Base-by-base conservation (phyloP, 1,284 basidiomycete species). In the Chalciporus sp. region DNA sequence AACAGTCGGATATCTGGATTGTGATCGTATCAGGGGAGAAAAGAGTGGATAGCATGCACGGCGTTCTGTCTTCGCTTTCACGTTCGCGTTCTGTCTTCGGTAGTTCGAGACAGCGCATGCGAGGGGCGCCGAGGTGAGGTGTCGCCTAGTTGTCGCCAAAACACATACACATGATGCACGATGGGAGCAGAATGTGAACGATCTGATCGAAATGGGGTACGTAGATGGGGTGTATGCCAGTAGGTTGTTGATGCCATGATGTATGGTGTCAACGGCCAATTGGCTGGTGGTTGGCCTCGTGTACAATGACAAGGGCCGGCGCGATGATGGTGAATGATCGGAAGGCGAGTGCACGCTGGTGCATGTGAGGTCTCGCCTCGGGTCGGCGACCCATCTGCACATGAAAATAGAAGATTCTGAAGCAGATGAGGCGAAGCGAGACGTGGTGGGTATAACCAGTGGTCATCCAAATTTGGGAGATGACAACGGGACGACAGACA, bases 191-290 rank as follows among this genome's bases (percentile, higher is more conserved):
- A 12, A 6, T 16, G n/a, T 17, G 17, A 37, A 9, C 35, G 35
- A 17, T 37, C 35, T 41, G 57, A 40, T 33, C 10, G 40, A 45
- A 27, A 46, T 31, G 48, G 53, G 49, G 23, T 23, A 53, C 46
- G 43, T 41, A n/a, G 17, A 27, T 3, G 6, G 35, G 6, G 35
- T 47, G 49, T 47, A 44, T 57, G 45, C 49, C n/a, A n/a, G n/a
- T n/a, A n/a, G n/a, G 28, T 49, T 2, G 45, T 37, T 37, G 35
- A 7, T 37, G 35, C n/a, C 35, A 37, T 37, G 14, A 47, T 45
- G 42, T 26, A 37, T 42, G 26, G 37, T 26, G 39, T 50, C 47
- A 39, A 17, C n/a, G n/a, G 35, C 7, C 35, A 17, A n/a, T 37
- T 37, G 16, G 35, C 17, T 17, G n/a, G 16, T 37, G 7, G 35